Evolutionary conservation across 2,329 filamentous ascomycete species (phyloP), one percentile per base, ranked within the genome.

Genomic region (Tricladium varicosporioides): DNA sequence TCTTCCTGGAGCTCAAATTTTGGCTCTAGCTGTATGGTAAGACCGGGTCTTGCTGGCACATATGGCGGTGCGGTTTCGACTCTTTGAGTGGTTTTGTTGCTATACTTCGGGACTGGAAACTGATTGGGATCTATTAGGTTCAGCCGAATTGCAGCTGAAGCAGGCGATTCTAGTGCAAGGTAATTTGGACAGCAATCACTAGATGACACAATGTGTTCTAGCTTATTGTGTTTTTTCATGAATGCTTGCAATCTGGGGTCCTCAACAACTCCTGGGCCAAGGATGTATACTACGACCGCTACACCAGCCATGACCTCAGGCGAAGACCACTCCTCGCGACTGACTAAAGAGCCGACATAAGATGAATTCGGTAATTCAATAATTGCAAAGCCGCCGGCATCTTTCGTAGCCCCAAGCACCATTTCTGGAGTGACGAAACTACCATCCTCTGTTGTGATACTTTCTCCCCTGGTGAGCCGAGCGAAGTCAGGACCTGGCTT

Each of bases 121-220:
- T 88, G 84, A 5, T 86, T 80, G 0, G 84, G 79, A 66, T 96
- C 92, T 59, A 99, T 76, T 40, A 83, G 78, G 53, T 86, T 82
- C 57, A 97, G 77, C 60, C 87, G 84, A 40, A 88, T 82, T 5
- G 87, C 81, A 53, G 91, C 83, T 15, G 77, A 73, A 0, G 89
- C 85, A 2, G 84, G 80, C 13, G 86, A 87, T 57, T 87, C 80
- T 59, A 94, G 78, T 0, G 87, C 74, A 40, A 97, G 77, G 67
- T 86, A 84, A 70, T 97, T 93, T 1, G 91, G 83, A 63, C 84
- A 90, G 48, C 80, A 80, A 51, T 96, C 91, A 2, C 80, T 73
- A 1, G 91, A 87, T 15, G 91, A 89, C 14, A 99, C 79, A 46
- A 93, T 76, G 71, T 99, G 94, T 69, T 88, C 81, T 36, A 89